Base-by-base conservation (phyloP, 768 basidiomycete genomes). In the Suillus subluteus region DNA sequence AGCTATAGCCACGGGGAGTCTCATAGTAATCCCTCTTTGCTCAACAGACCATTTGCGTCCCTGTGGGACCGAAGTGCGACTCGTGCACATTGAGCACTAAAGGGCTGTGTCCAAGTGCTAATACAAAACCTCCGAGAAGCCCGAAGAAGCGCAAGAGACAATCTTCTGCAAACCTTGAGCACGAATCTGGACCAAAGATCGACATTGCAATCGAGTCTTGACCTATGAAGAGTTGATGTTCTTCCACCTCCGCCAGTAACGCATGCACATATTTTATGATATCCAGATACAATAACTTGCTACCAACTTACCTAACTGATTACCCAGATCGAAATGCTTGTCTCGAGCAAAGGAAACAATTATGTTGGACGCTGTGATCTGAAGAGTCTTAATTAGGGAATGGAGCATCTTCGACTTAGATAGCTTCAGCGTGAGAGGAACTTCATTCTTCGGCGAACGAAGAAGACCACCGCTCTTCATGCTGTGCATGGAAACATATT, bases 81-180 rank as follows among this genome's bases (percentile, higher is more conserved):
- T 75, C 81, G 6, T 94, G 92, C 72, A 81, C 84, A 12, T 77
- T 94, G 58, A 86, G 84, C 67, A 67, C 75, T 0, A 79, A 78
- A 12, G 83, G 80, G 0, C 81, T 91, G 0, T 94, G 92, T 72
- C 92, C 92, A 0, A 92, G 92, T 64, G 89, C 87, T 6, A 76
- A 76, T 72, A 70, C n/a, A 68, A 71, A 56, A 62, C 70, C 62
- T 77, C 64, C 46, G 40, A 69, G 48, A 71, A 75, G 67, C 38
- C 54, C 43, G 15, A 30, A 38, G 12, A 58, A 3, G 11, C 71
- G 65, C 18, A 70, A 69, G 62, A 43, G 58, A 40, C 56, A 18
- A 23, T 56, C 62, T 2, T 37, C 65, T 58, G 40, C 30, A 3
- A 50, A 63, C 11, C 41, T 58, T 21, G 59, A 68, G 32, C 66